phyloP scores from a whole-genome alignment of 1,139 yeast genomes.

The Candida mesenterica region DNA sequence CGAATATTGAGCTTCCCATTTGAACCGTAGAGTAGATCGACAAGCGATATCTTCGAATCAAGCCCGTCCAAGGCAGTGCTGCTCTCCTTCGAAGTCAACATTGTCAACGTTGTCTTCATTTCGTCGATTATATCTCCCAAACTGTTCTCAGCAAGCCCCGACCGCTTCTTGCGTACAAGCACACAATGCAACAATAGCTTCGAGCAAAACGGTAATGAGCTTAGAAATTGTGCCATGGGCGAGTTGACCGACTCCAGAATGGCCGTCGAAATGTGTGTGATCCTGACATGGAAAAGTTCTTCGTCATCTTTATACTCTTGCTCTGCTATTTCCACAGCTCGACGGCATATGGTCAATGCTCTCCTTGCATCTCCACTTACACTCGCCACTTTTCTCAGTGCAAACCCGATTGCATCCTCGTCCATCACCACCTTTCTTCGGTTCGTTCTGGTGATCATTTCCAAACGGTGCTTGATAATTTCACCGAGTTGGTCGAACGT shows the following conservation, averaged over 20 bases:
- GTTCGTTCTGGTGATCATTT: conserved; percentile 45
- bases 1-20: conserved; percentile 28
- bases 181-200: conserved; percentile 72
- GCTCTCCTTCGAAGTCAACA: conserved; percentile 26
- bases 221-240: conserved; percentile 61
- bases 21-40: conserved; percentile 31
- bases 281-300: conserved; percentile 28
- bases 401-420: conserved; percentile 83
- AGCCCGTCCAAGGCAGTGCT: conserved; percentile 16
- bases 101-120: conserved; percentile 43
- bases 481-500: conserved; percentile 73
- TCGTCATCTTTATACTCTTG: conserved; percentile 35
- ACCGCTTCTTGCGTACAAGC: conserved; percentile 60
- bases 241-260: conserved; percentile 77
- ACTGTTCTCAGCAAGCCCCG: conserved; percentile 69
- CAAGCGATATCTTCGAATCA: conserved; percentile 16
- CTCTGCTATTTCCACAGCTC: conserved; percentile 91
- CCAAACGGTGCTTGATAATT: conserved; percentile 72
- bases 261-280: conserved; percentile 43
- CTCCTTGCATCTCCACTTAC: conserved; percentile 97
- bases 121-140: conserved; percentile 82
- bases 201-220: conserved; percentile 61
- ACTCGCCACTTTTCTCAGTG: conserved; percentile 90
- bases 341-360: conserved; percentile 81
- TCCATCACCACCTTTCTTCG: conserved; percentile 47